Evolutionary conservation across 2,329 filamentous ascomycete species (phyloP), one percentile per base, ranked within the genome.

Genomic region (Onygena corvina): DNA sequence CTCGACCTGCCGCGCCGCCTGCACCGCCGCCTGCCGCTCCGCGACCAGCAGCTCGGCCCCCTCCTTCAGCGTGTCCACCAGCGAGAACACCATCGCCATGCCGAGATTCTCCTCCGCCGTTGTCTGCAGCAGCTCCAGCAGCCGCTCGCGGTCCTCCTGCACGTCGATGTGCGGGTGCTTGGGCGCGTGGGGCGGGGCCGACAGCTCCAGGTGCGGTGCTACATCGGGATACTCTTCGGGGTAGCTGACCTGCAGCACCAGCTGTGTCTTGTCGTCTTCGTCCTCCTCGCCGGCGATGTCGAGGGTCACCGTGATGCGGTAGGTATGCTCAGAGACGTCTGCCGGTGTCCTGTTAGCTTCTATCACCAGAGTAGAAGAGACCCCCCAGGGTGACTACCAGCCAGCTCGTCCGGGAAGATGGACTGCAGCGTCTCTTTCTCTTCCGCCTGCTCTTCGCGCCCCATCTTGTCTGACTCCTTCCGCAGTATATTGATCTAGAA

Each of bases 361-460:
- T n/a, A n/a, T n/a, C n/a, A n/a, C n/a, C n/a, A n/a, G n/a, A n/a
- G n/a, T n/a, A n/a, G 4, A 18, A 36, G 18, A 9, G 16, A 34
- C 36, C 21, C 20, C 46, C 8, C 16, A 23, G 38, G 23, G 35
- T 29, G 55, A 66, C 44, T 61, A 90, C 88, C 84, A 76, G 83
- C 90, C 59, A 98, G 94, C 71, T 98, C 92, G 53, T 98, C 90
- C 1, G 92, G 88, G 59, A 96, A 98, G 63, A 98, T 98, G 53
- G 90, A 95, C 63, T 94, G 87, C 64, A 98, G 86, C 59, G 98
- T 90, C 68, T 98, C 92, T 54, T 89, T 83, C 76, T 98, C 92
- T 71, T 98, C 92, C 57, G 82, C 71, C 67, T 98, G 92, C 53
- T 98, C 92, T 74, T 96, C 90, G 64, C 68, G 64, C 49, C 70